A percentile compares a stretch with the other conserved stretches of the same genome.
phyloP scores from a whole-genome alignment of 1,284 basidiomycete species.

The Mycena sp. region DNA sequence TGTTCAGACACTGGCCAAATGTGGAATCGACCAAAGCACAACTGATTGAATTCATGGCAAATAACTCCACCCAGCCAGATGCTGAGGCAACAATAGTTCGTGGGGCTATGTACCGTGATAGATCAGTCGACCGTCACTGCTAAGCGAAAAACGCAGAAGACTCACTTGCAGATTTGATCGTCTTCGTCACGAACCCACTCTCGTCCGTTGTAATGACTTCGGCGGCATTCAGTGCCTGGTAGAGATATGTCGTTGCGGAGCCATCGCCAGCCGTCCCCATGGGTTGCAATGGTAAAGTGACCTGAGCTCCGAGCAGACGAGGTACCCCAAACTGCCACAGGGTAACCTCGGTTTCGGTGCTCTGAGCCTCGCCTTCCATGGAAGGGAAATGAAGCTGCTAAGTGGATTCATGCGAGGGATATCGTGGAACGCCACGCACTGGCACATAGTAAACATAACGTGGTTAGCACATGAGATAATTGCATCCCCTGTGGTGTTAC shows the following conservation, averaged over 20 bases:
- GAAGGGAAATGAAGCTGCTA: too few relatives aligned
- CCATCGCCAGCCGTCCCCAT: neutral
- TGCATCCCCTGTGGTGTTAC: too few relatives aligned
- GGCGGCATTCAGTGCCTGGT: constrained; percentile 3
- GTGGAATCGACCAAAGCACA: neutral
- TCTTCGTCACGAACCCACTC: neutral
- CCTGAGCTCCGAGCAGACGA: neutral
- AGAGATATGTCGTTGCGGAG: constrained; percentile 6
- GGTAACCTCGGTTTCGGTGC: neutral
- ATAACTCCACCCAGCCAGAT: neutral
- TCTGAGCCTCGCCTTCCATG: too few relatives aligned
- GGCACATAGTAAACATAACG: too few relatives aligned
- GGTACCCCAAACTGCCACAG: constrained; percentile 5
- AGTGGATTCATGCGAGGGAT: too few relatives aligned
- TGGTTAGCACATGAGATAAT: too few relatives aligned
- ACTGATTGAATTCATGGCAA: neutral
- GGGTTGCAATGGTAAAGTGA: neutral
- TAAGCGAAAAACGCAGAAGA: neutral
- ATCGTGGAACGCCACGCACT: too few relatives aligned
- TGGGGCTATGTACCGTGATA: neutral
- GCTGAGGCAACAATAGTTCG: constrained; percentile 10
- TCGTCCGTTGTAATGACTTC: neutral
- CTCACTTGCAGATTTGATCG: neutral
- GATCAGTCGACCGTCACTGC: too few relatives aligned
- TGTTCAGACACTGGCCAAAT: neutral